A percentile compares a stretch with the other conserved stretches of the same genome.
Evolutionary conservation across 1,139 yeast species (phyloP).

Genomic region (Saccharomycopsis hybrid): DNA sequence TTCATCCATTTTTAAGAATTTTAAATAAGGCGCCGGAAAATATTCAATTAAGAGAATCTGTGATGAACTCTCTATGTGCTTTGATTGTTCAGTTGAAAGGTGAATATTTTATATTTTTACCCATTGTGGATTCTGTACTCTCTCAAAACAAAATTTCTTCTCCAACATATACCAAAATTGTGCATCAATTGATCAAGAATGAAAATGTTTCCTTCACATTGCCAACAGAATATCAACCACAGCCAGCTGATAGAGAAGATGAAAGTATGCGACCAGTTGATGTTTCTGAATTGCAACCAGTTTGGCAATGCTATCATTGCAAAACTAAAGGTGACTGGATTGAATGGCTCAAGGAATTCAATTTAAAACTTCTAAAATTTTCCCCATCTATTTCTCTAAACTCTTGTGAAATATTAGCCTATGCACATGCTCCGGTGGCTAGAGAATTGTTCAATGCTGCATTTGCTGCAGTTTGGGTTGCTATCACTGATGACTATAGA

Average conservation of each 20-base stretch:
- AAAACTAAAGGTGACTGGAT: conserved; percentile 96
- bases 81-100: conserved; percentile 74
- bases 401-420: conserved; percentile 88
- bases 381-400: conserved; percentile 93
- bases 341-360: conserved; percentile 88
- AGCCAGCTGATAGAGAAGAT: conserved; percentile 14
- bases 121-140: conserved; percentile 71
- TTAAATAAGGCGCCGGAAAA: conserved; percentile 41
- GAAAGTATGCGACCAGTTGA: conserved; percentile 37
- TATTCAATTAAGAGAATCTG: conserved; percentile 57
- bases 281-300: conserved; percentile 66
- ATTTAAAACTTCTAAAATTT: conserved; percentile 81
- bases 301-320: conserved; percentile 91
- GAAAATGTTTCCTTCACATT: conserved; percentile 34
- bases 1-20: conserved; percentile 79
- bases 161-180: conserved; percentile 70
- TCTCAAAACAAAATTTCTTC: conserved; percentile 61
- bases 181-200: conserved; percentile 71
- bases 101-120: conserved; percentile 83
- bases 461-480: conserved; percentile 95
- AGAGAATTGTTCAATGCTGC: conserved; percentile 90
- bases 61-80: conserved; percentile 77
- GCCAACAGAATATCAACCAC: conserved; percentile 13
- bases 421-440: conserved; percentile 83
- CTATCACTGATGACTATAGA: conserved; percentile 83